These are phyloP conservation scores for Saturnispora sekii DNA, from an alignment of 805 yeast genomes.

Conservation along the genomic window DNA sequence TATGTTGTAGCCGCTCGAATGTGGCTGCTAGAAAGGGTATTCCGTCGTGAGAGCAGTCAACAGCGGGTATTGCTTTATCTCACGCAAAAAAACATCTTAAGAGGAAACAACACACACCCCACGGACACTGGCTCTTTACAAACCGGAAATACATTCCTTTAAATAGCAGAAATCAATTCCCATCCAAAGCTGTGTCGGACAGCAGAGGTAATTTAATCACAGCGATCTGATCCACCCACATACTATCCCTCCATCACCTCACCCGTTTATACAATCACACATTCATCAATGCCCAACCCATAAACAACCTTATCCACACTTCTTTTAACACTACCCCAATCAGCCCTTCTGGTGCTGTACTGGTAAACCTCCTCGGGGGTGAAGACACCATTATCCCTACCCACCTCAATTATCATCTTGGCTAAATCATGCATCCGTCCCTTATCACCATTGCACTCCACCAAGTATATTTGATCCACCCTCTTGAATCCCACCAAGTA, in stretches of 20 bases:
- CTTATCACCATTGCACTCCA: constrained; percentile 40
- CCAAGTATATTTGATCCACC: constrained; percentile 74
- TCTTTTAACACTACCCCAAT: constrained; percentile 68
- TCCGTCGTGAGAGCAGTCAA: too few species aligned
- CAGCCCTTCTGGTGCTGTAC: constrained; percentile 77
- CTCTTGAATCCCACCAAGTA: constrained; percentile 72
- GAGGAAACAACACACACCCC: neutral
- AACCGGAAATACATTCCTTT: too few species aligned
- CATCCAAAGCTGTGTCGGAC: too few species aligned
- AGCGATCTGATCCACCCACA: too few species aligned
- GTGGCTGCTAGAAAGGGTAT: too few species aligned
- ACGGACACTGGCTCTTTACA: neutral
- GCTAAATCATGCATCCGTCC: neutral
- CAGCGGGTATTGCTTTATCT: too few species aligned
- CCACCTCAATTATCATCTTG: constrained; percentile 40
- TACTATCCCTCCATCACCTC: neutral
- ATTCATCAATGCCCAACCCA: constrained; percentile 77
- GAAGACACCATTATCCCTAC: constrained; percentile 80
- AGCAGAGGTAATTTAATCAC: too few species aligned
- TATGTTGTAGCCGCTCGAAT: too few species aligned
- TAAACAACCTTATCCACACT: constrained; percentile 93
- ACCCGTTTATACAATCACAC: constrained; percentile 40
- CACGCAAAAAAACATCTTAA: too few species aligned
- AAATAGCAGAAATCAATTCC: too few species aligned
- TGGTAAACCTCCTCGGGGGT: constrained; percentile 92